phyloP scores from a whole-genome alignment of 768 basidiomycete species.

The Pholiota microspora region DNA sequence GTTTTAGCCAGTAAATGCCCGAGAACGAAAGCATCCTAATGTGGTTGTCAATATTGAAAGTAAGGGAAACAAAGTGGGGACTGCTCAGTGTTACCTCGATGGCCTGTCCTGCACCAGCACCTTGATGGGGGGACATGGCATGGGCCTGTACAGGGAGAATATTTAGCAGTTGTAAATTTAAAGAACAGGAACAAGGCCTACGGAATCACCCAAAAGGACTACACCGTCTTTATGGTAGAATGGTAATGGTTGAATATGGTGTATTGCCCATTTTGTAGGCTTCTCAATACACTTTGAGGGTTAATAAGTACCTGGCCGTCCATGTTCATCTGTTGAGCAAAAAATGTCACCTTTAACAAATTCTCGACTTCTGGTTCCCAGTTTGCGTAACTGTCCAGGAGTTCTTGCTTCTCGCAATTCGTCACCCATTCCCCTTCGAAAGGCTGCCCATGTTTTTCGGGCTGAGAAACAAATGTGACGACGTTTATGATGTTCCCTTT shows the following conservation, averaged over 20 bases:
- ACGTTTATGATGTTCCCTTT: conserved; percentile 43
- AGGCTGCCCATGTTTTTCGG: conserved; percentile 26
- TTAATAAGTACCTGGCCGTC: neutral
- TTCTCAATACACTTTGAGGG: conserved; percentile 33
- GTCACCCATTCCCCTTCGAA: conserved; percentile 31
- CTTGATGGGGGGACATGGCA: conserved; percentile 48
- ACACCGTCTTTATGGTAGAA: conserved; percentile 37
- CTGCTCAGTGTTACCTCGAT: conserved; percentile 35
- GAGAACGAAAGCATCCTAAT: conserved; percentile 42
- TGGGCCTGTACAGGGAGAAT: conserved; percentile 33
- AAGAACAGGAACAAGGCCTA: conserved; percentile 15
- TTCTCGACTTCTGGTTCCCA: conserved; percentile 33
- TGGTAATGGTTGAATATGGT: conserved; percentile 35
- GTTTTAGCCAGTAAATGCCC: conserved; percentile 23
- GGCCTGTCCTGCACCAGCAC: conserved; percentile 48
- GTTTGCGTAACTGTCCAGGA: conserved; percentile 28
- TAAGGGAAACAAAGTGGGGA: neutral
- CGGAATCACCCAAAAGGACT: conserved; percentile 47
- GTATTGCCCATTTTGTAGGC: conserved; percentile 42
- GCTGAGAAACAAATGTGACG: conserved; percentile 39
- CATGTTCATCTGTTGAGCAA: neutral
- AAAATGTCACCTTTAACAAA: conserved; percentile 24
- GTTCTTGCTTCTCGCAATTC: conserved; percentile 28
- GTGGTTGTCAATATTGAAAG: neutral
- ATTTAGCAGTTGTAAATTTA: neutral